Percentiles rank a stretch among this genome's conserved stretches.
phyloP scores from a whole-genome alignment of 192 early-diverging fungal species.

The Coemansia aciculifera region DNA sequence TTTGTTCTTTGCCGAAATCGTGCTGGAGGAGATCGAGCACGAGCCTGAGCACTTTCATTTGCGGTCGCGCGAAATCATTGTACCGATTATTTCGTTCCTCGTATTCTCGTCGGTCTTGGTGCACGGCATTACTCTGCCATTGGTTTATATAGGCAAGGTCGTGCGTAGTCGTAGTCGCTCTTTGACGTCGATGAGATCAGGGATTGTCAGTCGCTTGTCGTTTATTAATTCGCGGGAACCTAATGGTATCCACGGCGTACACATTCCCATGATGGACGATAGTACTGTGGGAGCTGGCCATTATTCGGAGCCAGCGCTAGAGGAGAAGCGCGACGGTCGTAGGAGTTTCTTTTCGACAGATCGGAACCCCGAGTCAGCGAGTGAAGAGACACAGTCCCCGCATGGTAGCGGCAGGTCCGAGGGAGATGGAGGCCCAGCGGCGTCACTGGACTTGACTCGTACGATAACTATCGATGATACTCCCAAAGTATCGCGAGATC shows the following conservation, averaged over 20 bases:
- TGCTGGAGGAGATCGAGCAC: slow-evolving; percentile 49
- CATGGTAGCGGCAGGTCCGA: neutral
- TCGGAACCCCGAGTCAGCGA: neutral
- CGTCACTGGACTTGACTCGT: slow-evolving; percentile 28
- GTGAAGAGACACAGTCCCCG: slow-evolving; percentile 10
- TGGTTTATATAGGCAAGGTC: slow-evolving; percentile 71
- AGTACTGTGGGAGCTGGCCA: neutral
- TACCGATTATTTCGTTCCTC: slow-evolving; percentile 70
- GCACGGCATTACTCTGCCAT: slow-evolving; percentile 79
- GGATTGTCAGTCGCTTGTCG: slow-evolving; percentile 46
- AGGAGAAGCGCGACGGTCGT: slow-evolving; percentile 1
- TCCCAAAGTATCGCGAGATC: slow-evolving; percentile 34
- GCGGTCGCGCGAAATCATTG: slow-evolving; percentile 46
- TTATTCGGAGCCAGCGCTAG: neutral
- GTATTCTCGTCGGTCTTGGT: slow-evolving; percentile 84
- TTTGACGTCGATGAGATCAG: slow-evolving; percentile 43
- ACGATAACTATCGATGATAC: slow-evolving; percentile 55
- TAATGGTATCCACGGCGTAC: slow-evolving; percentile 33
- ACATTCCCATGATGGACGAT: slow-evolving; percentile 34
- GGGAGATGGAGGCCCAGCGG: slow-evolving; percentile 9
- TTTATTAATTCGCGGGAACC: slow-evolving; percentile 49
- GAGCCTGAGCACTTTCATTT: slow-evolving; percentile 42
- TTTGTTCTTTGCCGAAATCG: slow-evolving; percentile 60
- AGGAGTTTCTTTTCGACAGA: neutral
- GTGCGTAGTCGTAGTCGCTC: slow-evolving; percentile 49